Evolutionary conservation across 768 basidiomycete species (phyloP).

Genomic region (Suillus sp.): DNA sequence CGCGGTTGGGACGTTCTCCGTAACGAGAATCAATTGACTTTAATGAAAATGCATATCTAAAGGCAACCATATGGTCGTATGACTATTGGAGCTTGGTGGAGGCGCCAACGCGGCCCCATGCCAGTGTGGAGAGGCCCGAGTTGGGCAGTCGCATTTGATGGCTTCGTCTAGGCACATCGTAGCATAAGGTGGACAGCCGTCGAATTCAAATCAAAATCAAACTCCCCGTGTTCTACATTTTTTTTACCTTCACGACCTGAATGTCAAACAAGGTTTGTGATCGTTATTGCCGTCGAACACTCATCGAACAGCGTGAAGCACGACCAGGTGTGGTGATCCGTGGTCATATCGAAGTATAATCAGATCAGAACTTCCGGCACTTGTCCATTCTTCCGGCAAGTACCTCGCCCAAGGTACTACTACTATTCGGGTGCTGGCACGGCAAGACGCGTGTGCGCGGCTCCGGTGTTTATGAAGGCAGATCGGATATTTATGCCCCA

Average conservation of each 20-base stretch:
- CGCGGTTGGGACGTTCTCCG: background rate
- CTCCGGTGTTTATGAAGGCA: background rate
- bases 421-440: background rate
- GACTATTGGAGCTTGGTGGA: background rate
- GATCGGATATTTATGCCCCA: background rate
- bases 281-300: background rate
- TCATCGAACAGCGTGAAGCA: background rate
- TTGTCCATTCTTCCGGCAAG: background rate
- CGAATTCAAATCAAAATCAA: background rate
- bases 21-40: background rate
- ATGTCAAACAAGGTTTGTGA: conserved; percentile 1
- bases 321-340: background rate
- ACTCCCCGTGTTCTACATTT: background rate
- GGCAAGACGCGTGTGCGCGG: background rate
- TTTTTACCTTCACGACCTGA: background rate
- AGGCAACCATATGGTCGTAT: background rate
- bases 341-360: background rate
- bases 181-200: too few species aligned
- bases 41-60: conserved; percentile 7
- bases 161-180: background rate
- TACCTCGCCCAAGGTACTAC: background rate
- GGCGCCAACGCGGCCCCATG: background rate
- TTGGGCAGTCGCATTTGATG: background rate
- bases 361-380: background rate
- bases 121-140: background rate